A percentile compares a stretch with the other conserved stretches of the same genome.
These are phyloP conservation scores for Vinca minor DNA, from an alignment of 257 asterid species.

Conservation along the genomic window DNA sequence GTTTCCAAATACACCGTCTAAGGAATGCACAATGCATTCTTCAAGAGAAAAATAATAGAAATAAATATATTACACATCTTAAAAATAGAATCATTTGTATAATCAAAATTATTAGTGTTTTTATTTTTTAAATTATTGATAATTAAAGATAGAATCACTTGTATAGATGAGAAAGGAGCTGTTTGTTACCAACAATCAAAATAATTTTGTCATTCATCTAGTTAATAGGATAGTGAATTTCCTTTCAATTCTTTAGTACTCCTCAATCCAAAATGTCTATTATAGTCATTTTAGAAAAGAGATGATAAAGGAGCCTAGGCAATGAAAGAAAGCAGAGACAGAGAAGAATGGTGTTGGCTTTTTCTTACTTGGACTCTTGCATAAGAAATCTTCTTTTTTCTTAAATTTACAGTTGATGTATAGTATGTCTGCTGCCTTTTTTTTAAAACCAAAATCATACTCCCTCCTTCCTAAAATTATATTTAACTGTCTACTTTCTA, in stretches of 20 bases:
- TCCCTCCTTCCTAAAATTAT: too few species aligned
- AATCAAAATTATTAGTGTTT: too few species aligned
- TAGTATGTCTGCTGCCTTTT: slow-evolving; percentile 11
- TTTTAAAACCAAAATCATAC: slow-evolving; percentile 18
- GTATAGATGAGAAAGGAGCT: too few species aligned
- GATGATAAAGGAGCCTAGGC: slow-evolving; percentile 8
- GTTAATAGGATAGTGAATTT: background rate
- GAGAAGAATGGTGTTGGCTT: slow-evolving; percentile 19
- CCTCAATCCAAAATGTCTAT: background rate
- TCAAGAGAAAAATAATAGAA: background rate
- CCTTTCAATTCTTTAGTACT: background rate
- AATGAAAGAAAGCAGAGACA: slow-evolving; percentile 9
- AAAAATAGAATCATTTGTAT: too few species aligned
- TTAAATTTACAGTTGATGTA: slow-evolving; percentile 12
- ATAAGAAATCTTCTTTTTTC: slow-evolving; percentile 15
- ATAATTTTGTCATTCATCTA: background rate
- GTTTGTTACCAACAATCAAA: background rate
- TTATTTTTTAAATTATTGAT: too few species aligned
- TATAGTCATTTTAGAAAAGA: slow-evolving; percentile 8
- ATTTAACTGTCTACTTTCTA: too few species aligned
- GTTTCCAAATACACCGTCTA: too few species aligned
- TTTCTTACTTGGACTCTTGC: slow-evolving; percentile 28
- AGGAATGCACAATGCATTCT: background rate
- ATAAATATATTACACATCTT: too few species aligned
- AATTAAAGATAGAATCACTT: too few species aligned